Evolutionary conservation across 768 basidiomycete genomes (phyloP).

Genomic region (Gyrodon lividus): DNA sequence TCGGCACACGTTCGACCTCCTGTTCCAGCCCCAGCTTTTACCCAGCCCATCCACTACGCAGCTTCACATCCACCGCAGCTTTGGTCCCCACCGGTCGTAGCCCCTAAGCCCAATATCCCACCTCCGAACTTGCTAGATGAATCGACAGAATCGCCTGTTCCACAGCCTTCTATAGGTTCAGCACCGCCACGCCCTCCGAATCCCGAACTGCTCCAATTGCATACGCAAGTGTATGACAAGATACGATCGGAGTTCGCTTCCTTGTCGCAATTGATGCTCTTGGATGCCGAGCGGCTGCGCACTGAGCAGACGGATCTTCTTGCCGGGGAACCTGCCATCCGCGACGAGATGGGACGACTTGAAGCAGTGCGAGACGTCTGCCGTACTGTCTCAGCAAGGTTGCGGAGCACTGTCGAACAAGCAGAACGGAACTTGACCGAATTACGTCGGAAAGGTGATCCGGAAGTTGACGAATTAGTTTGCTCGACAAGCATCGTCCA

Average conservation of each 20-base stretch:
- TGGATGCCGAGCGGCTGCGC: slow-evolving; percentile 73
- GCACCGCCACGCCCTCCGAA: slow-evolving; percentile 85
- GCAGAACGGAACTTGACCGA: slow-evolving; percentile 77
- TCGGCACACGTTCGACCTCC: slow-evolving; percentile 23
- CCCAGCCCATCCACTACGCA: slow-evolving; percentile 29
- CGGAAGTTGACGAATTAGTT: slow-evolving; percentile 93
- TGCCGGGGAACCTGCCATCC: slow-evolving; percentile 88
- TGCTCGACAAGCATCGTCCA: slow-evolving; percentile 95
- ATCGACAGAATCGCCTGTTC: slow-evolving; percentile 14
- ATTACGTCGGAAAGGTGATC: slow-evolving; percentile 80
- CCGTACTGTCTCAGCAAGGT: slow-evolving; percentile 66
- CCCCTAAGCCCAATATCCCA: slow-evolving; percentile 9
- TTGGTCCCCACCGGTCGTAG: slow-evolving; percentile 17
- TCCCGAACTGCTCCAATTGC: slow-evolving; percentile 82
- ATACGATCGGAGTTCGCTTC: slow-evolving; percentile 69
- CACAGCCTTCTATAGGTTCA: slow-evolving; percentile 29
- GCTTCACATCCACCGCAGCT: slow-evolving; percentile 20
- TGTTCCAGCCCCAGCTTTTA: slow-evolving; percentile 13
- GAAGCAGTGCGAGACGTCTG: slow-evolving; percentile 94
- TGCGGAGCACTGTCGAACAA: slow-evolving; percentile 58
- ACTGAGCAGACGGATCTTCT: slow-evolving; percentile 83
- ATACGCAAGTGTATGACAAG: slow-evolving; percentile 74
- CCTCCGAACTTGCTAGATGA: slow-evolving; percentile 66
- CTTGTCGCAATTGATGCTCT: slow-evolving; percentile 58
- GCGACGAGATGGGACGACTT: slow-evolving; percentile 93